Conservation (phyloP, 179 eudicot genomes). For the Silene coronaria region DNA sequence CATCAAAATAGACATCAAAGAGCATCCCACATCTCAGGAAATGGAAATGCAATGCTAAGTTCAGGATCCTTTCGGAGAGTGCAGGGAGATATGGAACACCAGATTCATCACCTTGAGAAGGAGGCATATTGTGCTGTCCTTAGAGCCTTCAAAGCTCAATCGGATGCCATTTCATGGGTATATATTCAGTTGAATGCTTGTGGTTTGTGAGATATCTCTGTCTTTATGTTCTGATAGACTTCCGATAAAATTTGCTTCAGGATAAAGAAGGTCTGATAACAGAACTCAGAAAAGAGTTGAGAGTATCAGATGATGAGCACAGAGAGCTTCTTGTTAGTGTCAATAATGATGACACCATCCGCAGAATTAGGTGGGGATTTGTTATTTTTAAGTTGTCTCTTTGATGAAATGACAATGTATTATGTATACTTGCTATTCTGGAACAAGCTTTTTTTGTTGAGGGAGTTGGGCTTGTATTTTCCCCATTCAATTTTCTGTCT, state of each 20-base stretch:
- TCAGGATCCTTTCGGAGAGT: conserved; percentile 24
- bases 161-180: conserved; percentile 53
- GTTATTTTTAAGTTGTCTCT: not conserved
- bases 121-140: conserved; percentile 50
- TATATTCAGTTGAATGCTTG: conserved; percentile 6
- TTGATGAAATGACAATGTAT: not conserved
- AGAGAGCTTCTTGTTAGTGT: conserved; percentile 66
- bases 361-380: conserved; percentile 50
- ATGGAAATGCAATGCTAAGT: conserved; percentile 30
- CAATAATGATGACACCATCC: conserved; percentile 47
- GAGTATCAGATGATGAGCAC: conserved; percentile 80
- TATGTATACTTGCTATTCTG: not conserved
- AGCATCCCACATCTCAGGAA: conserved; percentile 22
- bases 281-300: conserved; percentile 80
- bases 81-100: conserved; percentile 41
- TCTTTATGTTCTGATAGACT: conserved; percentile 17
- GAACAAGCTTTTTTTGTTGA: not conserved
- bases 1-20: conserved; percentile 38
- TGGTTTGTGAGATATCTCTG: conserved; percentile 7
- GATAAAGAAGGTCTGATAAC: conserved; percentile 86
- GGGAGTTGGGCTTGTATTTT: not conserved
- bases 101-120: conserved; percentile 49
- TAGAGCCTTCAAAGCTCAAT: conserved; percentile 51
- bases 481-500: not conserved
- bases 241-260: conserved; percentile 34